These are phyloP conservation scores for Quercus robur DNA, from an alignment of 306 rosid species.

Conservation along the genomic window DNA sequence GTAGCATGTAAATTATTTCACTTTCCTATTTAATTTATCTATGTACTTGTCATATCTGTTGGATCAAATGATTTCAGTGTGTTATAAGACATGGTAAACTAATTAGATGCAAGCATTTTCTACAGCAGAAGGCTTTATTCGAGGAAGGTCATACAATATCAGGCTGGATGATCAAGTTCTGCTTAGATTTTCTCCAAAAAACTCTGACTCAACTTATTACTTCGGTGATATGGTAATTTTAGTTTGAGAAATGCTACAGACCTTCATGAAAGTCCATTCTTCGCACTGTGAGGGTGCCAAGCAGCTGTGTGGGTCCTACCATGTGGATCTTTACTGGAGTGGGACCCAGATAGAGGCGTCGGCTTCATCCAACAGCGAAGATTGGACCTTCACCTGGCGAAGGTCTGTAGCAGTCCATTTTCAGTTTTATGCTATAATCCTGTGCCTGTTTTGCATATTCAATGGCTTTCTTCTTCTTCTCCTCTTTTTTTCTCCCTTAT, in stretches of 20 bases:
- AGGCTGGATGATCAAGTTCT: constrained; percentile 84
- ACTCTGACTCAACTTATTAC: constrained; percentile 85
- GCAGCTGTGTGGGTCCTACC: not conserved
- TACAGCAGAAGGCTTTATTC: constrained; percentile 97
- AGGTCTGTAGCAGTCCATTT: not conserved
- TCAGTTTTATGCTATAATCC: not conserved
- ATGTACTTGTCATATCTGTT: not conserved
- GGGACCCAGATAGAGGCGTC: not conserved
- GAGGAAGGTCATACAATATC: constrained; percentile 98
- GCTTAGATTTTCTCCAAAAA: constrained; percentile 94
- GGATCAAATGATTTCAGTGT: constrained; percentile 4
- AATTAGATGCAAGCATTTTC: constrained; percentile 53
- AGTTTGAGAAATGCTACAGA: not conserved
- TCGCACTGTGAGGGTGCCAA: not conserved
- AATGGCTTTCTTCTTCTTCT: not conserved
- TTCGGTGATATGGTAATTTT: constrained; percentile 81
- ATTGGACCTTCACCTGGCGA: not conserved
- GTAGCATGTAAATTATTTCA: constrained; percentile 62
- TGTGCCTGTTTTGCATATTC: constrained; percentile 5
- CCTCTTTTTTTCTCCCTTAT: not conserved
- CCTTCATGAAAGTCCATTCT: not conserved
- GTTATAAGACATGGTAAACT: constrained; percentile 31
- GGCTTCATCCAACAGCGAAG: not conserved
- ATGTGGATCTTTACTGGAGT: not conserved
- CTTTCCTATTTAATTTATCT: constrained; percentile 20